Percentiles rank a stretch among this genome's conserved stretches.
These are phyloP conservation scores for Coemansia sp. DNA, from an alignment of 192 early-diverging fungal genomes.

Conservation along the genomic window DNA sequence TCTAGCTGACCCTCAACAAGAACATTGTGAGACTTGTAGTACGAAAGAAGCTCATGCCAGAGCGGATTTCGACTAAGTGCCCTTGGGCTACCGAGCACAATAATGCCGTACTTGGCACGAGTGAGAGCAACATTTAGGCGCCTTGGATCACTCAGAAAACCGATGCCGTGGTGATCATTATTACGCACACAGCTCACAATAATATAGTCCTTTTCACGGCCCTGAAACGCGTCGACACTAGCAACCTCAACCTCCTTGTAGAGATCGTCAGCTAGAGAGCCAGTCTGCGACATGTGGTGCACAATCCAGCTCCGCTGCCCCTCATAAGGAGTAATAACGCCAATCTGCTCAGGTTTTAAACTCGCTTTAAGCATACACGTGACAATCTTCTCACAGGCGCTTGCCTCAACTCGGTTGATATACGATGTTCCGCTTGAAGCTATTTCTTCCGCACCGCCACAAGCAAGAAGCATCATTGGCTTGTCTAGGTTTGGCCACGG, in stretches of 20 bases:
- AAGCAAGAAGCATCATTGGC: conserved; percentile 95
- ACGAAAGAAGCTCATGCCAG: conserved; percentile 95
- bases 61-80: conserved; percentile 90
- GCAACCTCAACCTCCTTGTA: conserved; percentile 99
- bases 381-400: conserved; percentile 96
- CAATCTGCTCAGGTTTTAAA: conserved; percentile 87
- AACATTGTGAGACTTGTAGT: conserved; percentile 86
- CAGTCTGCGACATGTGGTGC: conserved; percentile 93
- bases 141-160: conserved; percentile 89
- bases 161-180: conserved; percentile 97
- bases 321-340: conserved; percentile 98
- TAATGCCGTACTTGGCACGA: conserved; percentile 90
- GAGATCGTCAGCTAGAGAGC: conserved; percentile 84
- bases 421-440: conserved; percentile 96
- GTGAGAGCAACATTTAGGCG: conserved; percentile 90
- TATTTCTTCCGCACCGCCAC: conserved; percentile 95
- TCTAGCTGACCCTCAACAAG: conserved; percentile 92
- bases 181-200: conserved; percentile 96
- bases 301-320: conserved; percentile 96
- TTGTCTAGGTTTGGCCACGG: conserved; percentile 94
- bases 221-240: conserved; percentile 98
- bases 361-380: conserved; percentile 90
- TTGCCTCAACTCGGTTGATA: conserved; percentile 95
- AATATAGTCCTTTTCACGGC: conserved; percentile 99
- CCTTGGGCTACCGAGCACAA: conserved; percentile 93